These are phyloP conservation scores for Neospora caninum DNA, from an alignment of 169 alveolate species.

Conservation along the genomic window DNA sequence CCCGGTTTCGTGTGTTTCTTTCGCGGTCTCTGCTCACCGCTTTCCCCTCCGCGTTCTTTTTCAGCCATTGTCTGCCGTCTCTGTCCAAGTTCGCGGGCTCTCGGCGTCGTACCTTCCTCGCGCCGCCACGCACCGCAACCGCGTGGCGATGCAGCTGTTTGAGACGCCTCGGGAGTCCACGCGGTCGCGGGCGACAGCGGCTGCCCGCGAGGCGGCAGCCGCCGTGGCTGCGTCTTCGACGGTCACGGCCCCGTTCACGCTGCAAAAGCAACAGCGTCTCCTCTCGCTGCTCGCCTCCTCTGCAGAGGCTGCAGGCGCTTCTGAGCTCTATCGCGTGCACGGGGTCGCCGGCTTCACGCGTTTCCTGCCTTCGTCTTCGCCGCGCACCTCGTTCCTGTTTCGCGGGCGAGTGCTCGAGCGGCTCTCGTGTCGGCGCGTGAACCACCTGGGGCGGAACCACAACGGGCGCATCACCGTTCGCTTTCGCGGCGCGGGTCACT, in stretches of 20 bases:
- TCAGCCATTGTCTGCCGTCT: background rate
- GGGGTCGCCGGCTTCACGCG: background rate
- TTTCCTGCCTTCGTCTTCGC: constrained; percentile 26
- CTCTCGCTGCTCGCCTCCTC: background rate
- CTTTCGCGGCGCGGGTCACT: constrained; percentile 90
- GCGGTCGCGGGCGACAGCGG: background rate
- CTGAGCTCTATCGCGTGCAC: background rate
- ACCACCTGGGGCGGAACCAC: constrained; percentile 84
- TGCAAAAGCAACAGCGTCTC: constrained; percentile 57
- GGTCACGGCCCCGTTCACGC: constrained; percentile 33
- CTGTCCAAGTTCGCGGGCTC: background rate
- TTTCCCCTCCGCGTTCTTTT: background rate
- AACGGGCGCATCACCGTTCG: constrained; percentile 71
- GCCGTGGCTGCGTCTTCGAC: background rate
- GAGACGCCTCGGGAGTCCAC: constrained; percentile 23
- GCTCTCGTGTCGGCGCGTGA: constrained; percentile 80
- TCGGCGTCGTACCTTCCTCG: constrained; percentile 29
- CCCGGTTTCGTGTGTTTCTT: background rate
- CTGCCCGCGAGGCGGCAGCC: background rate
- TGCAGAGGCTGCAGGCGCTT: background rate
- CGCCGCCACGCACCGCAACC: constrained; percentile 42
- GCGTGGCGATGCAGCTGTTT: constrained; percentile 4
- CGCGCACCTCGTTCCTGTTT: background rate
- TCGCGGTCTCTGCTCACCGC: background rate
- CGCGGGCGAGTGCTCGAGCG: constrained; percentile 83